Conservation (phyloP, 208 protist genomes). For the Tritrichomonas musculus region DNA sequence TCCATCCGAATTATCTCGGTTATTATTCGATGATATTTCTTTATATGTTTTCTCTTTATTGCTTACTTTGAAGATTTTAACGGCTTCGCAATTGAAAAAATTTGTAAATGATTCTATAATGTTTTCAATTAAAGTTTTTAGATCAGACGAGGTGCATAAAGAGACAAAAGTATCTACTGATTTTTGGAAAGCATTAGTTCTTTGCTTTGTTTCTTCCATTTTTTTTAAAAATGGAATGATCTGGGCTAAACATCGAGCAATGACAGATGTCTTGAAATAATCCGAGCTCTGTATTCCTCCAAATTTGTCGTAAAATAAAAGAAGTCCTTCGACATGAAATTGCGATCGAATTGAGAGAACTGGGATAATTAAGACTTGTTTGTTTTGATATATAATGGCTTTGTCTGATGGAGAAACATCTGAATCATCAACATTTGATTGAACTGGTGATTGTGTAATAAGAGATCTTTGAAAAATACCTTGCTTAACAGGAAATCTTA, state of each 20-base stretch:
- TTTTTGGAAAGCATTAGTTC: background rate
- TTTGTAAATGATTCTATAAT: background rate
- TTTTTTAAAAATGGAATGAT: background rate
- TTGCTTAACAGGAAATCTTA: background rate
- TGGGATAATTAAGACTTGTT: background rate
- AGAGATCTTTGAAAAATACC: background rate
- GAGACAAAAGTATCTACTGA: background rate
- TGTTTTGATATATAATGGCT: background rate
- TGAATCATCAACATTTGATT: background rate
- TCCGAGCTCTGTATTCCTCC: background rate
- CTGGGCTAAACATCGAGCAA: background rate
- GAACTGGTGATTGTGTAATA: background rate
- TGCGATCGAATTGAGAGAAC: background rate
- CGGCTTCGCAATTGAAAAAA: conserved; percentile 1
- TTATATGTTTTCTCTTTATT: background rate
- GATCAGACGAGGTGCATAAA: background rate
- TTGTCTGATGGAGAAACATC: background rate
- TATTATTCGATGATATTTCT: background rate
- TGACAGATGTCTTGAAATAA: background rate
- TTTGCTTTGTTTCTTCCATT: background rate
- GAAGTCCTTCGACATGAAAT: background rate
- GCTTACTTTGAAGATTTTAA: background rate
- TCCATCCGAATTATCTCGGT: background rate
- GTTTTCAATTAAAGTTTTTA: background rate
- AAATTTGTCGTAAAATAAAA: background rate